Conservation (phyloP, 2,329 filamentous ascomycete species). For the Claviceps humidiphila region DNA sequence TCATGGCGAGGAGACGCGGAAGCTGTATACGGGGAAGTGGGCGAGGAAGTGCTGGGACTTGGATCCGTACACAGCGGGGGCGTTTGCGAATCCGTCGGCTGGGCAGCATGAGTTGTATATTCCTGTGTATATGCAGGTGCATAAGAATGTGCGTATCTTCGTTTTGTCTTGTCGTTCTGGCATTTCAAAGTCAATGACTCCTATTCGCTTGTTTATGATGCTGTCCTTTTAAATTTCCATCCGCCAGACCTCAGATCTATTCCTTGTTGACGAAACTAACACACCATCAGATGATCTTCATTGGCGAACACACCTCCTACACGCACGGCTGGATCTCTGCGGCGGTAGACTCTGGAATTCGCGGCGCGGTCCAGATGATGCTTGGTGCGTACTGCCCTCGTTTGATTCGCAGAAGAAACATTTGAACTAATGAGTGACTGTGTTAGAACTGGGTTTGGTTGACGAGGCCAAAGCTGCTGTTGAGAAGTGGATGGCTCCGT, state of each 20-base stretch:
- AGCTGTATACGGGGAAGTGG: slow-evolving; percentile 53
- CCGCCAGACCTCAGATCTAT: background rate
- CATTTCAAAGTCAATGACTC: too few species aligned
- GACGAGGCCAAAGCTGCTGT: slow-evolving; percentile 54
- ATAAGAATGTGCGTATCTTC: slow-evolving; percentile 35
- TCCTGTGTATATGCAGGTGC: slow-evolving; percentile 57
- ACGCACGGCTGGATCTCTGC: slow-evolving; percentile 60
- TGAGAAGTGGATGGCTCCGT: slow-evolving; percentile 55
- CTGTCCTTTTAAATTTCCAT: background rate
- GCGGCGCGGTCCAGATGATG: slow-evolving; percentile 51
- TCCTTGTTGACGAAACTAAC: too few species aligned
- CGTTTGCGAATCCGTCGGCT: slow-evolving; percentile 46
- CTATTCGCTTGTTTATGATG: background rate
- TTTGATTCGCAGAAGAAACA: background rate
- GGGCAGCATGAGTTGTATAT: slow-evolving; percentile 59
- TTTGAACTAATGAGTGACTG: background rate
- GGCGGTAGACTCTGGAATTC: slow-evolving; percentile 53
- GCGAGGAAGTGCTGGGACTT: slow-evolving; percentile 52
- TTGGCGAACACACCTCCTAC: slow-evolving; percentile 56
- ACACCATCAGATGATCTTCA: slow-evolving; percentile 42
- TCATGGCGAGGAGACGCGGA: slow-evolving; percentile 45
- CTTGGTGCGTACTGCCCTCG: slow-evolving; percentile 21
- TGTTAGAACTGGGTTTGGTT: slow-evolving; percentile 44
- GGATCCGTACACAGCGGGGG: slow-evolving; percentile 47
- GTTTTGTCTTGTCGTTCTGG: too few species aligned